Percentiles rank a stretch among this genome's conserved stretches.
These are phyloP conservation scores for Xylaria intraflava DNA, from an alignment of 495 filamentous ascomycete genomes.

Conservation along the genomic window DNA sequence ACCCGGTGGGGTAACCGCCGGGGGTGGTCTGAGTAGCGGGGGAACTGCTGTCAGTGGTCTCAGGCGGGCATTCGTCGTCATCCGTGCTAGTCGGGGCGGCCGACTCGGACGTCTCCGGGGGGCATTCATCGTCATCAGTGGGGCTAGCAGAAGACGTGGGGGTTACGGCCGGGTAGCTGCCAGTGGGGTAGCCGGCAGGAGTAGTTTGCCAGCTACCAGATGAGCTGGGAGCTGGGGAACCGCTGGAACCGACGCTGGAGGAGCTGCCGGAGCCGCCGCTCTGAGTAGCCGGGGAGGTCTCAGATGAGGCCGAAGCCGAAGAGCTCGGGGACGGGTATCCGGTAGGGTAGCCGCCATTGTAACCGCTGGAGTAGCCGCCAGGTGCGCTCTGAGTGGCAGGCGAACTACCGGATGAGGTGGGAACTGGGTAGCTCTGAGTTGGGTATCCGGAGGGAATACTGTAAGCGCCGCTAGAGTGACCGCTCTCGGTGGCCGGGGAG, in stretches of 20 bases:
- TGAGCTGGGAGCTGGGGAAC: constrained; percentile 3
- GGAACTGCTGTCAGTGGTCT: background rate
- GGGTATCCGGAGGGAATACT: constrained; percentile 7
- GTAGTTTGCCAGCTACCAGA: constrained; percentile 10
- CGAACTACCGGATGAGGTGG: background rate
- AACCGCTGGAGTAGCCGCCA: background rate
- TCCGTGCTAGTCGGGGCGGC: too few species aligned
- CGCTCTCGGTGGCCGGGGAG: constrained; percentile 4
- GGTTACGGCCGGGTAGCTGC: background rate
- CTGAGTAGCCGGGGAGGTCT: background rate
- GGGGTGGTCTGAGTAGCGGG: too few species aligned
- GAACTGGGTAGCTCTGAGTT: background rate
- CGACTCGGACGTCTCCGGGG: too few species aligned
- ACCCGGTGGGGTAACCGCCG: background rate
- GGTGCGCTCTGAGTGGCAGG: too few species aligned
- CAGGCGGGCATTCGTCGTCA: background rate
- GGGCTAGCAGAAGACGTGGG: constrained; percentile 1
- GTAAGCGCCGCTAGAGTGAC: background rate
- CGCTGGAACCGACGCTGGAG: constrained; percentile 8
- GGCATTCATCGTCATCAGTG: background rate
- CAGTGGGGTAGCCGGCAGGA: constrained; percentile 11
- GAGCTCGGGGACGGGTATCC: background rate
- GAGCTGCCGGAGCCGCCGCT: background rate
- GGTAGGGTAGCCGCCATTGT: background rate
- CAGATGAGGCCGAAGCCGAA: too few species aligned